Evolutionary conservation across 1,139 yeast genomes (phyloP).

Genomic region (Tardiomyces digboiensis): DNA sequence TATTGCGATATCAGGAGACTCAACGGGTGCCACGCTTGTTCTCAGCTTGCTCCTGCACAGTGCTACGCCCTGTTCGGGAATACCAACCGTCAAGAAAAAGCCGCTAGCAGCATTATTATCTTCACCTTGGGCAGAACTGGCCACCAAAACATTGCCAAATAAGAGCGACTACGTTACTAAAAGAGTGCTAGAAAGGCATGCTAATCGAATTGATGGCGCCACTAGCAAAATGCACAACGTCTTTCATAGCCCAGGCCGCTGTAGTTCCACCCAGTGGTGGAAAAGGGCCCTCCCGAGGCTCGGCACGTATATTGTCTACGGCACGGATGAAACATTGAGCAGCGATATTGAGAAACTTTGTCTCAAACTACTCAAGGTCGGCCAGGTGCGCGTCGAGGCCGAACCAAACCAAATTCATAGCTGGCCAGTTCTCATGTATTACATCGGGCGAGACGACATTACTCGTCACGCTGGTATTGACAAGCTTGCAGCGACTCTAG

Average conservation of each 20-base stretch:
- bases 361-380: conserved; percentile 10
- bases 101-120: conserved; percentile 29
- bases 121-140: conserved; percentile 26
- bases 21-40: conserved; percentile 32
- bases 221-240: not conserved
- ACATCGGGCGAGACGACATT: conserved; percentile 14
- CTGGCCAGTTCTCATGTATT: conserved; percentile 20
- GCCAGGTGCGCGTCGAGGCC: conserved; percentile 13
- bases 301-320: conserved; percentile 29
- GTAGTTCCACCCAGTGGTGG: conserved; percentile 29
- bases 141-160: conserved; percentile 6
- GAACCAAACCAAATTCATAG: conserved; percentile 19
- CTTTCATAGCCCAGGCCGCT: conserved; percentile 28
- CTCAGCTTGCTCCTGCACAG: conserved; percentile 27
- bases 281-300: conserved; percentile 25
- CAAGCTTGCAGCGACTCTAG: conserved; percentile 13
- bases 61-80: conserved; percentile 17
- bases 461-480: conserved; percentile 19
- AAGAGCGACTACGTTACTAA: conserved; percentile 16
- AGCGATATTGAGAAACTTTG: conserved; percentile 26
- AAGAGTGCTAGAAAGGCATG: conserved; percentile 11
- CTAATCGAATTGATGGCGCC: conserved; percentile 5
- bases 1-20: conserved; percentile 29
- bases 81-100: conserved; percentile 8
- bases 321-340: conserved; percentile 28